Base-by-base conservation (phyloP, 2,329 filamentous ascomycete genomes). In the Colletotrichum shisoi region DNA sequence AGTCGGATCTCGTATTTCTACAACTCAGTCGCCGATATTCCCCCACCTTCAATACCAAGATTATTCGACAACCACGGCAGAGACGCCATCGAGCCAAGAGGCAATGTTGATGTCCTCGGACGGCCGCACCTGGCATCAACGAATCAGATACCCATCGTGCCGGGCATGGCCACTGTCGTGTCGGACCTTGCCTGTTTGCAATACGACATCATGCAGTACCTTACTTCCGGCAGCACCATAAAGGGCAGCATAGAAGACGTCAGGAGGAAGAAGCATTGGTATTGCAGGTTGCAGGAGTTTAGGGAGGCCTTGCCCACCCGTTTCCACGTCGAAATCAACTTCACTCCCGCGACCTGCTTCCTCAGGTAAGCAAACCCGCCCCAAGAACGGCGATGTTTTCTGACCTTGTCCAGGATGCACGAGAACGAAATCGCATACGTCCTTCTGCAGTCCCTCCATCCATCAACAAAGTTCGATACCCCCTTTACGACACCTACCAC, bases 1-100 rank as follows among this genome's bases (percentile, higher is more conserved):
- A 68, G 65, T 39, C 65, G 65, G 17, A 44, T 68, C 2, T 68
- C 65, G 7, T 68, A 68, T n/a, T 68, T 68, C 15, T 68, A 68
- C 17, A 12, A 27, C 3, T 52, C 63, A 8, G 24, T 45, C 3
- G 51, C 65, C 13, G 46, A 68, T 19, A 64, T 65, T 3, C 65
- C 65, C 3, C 65, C 65, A 5, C 65, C 65, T 8, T 2, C 65
- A 4, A 58, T 68, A 65, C 65, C 65, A 0, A 64, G 12, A 19
- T 11, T 68, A 9, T 68, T 68, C 4, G 65, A 68, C 31, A 51
- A 65, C 37, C 11, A 59, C 6, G 65, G 61, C 13, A 13, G 17
- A 17, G 65, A 68, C n/a, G 54, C 54, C 17, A 12, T 56, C 15
- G 61, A 57, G 7, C 44, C 34, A 4, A 58, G 40, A n/a, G 61